A percentile compares a stretch with the other conserved stretches of the same genome.
Evolutionary conservation across 169 alveolate genomes (phyloP).

Genomic region (Plasmodium billcollinsi): DNA sequence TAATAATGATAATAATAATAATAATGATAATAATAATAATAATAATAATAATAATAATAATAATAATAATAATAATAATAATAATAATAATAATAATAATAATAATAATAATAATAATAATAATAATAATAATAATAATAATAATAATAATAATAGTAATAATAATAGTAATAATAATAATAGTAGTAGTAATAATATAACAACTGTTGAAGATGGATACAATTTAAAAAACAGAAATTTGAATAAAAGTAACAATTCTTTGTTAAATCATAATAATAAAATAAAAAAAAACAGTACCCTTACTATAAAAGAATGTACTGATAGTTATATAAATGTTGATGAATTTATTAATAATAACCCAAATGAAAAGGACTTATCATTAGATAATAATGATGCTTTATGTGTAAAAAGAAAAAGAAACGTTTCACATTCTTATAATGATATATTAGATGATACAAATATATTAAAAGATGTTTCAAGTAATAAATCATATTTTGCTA

Average conservation of each 20-base stretch:
- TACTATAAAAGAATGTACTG: neutral
- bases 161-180: neutral
- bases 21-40: neutral
- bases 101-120: neutral
- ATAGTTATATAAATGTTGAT: neutral
- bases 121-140: neutral
- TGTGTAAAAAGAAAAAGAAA: constrained; percentile 34
- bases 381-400: neutral
- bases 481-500: neutral
- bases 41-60: neutral
- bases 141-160: neutral
- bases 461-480: constrained; percentile 29
- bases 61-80: neutral
- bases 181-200: neutral
- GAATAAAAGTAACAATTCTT: neutral
- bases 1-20: neutral
- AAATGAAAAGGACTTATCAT: neutral
- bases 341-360: neutral
- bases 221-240: neutral
- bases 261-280: no score
- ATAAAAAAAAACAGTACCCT: no score
- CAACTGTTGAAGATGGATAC: neutral
- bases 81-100: neutral
- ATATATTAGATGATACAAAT: constrained; percentile 10
- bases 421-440: constrained; percentile 1